A percentile compares a stretch with the other conserved stretches of the same genome.
Evolutionary conservation across 495 filamentous ascomycete species (phyloP).

Genomic region (Daldinia grandis): DNA sequence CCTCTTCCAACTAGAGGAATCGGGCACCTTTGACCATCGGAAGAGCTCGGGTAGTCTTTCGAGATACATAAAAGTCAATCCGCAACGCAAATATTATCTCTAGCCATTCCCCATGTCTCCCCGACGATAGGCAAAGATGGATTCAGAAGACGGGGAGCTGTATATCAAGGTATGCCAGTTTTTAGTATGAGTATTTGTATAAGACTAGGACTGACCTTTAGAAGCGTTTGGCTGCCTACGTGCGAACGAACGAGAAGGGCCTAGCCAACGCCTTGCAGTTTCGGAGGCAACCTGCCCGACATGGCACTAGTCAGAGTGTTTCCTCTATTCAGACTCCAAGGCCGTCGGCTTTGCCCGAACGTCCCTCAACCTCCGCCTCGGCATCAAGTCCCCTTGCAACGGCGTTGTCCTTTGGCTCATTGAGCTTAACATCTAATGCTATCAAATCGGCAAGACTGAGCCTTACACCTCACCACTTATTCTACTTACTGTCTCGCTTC

Average conservation of each 20-base stretch:
- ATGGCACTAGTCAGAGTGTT: conserved; percentile 68
- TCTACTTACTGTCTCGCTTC: conserved; percentile 93
- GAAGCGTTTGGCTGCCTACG: conserved; percentile 93
- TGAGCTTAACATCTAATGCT: conserved; percentile 83
- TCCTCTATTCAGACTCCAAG: conserved; percentile 57
- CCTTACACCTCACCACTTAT: conserved; percentile 96
- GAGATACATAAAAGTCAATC: conserved; percentile 25
- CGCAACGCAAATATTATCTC: conserved; percentile 10
- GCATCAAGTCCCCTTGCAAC: conserved; percentile 79
- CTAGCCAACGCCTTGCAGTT: conserved; percentile 94
- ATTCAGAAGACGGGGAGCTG: conserved; percentile 87
- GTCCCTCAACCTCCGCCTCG: conserved; percentile 66
- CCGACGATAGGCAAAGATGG: conserved; percentile 61
- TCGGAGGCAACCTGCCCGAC: conserved; percentile 70
- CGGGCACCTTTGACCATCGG: conserved; percentile 8
- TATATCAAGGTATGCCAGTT: conserved; percentile 76
- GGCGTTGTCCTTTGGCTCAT: conserved; percentile 82
- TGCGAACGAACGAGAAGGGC: conserved; percentile 96
- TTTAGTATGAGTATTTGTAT: not conserved
- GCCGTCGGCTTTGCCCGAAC: conserved; percentile 59
- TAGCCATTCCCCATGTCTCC: conserved; percentile 51
- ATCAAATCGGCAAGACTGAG: conserved; percentile 91
- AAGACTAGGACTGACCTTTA: conserved; percentile 17
- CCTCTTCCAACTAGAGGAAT: conserved; percentile 23
- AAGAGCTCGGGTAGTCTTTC: conserved; percentile 18